Evolutionary conservation across 2,329 filamentous ascomycete genomes (phyloP).

Genomic region (Aspergillus texensis): DNA sequence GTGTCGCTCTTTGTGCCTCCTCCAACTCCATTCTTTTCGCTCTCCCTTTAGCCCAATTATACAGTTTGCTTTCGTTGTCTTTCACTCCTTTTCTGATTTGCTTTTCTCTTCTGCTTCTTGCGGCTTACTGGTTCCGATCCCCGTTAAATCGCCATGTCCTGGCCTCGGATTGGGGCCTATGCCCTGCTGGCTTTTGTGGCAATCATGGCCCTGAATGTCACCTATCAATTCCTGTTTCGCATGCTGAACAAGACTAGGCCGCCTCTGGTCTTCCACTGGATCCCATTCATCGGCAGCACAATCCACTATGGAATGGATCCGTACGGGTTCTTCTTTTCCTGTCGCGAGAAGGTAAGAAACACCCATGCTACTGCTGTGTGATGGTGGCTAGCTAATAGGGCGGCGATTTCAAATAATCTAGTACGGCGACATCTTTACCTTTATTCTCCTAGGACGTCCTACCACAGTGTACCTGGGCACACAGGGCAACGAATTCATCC

Average conservation of each 20-base stretch:
- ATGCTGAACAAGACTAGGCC: conserved; percentile 63
- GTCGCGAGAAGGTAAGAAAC: conserved; percentile 67
- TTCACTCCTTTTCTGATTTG: too few species aligned
- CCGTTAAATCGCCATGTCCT: too few species aligned
- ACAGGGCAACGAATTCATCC: conserved; percentile 86
- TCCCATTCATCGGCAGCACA: conserved; percentile 59
- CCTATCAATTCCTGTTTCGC: conserved; percentile 21
- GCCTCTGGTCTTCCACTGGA: conserved; percentile 77
- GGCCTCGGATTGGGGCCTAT: conserved; percentile 14
- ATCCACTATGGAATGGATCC: conserved; percentile 58
- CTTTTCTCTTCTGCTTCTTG: too few species aligned
- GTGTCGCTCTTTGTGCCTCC: too few species aligned
- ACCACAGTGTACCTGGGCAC: conserved; percentile 83
- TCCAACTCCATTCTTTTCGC: too few species aligned
- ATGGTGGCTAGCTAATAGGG: conserved; percentile 23
- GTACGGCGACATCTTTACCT: conserved; percentile 91
- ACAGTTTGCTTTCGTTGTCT: too few species aligned
- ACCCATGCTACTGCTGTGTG: too few species aligned
- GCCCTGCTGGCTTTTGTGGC: conserved; percentile 12
- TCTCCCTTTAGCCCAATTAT: too few species aligned
- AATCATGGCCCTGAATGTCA: conserved; percentile 18
- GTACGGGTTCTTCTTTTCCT: conserved; percentile 76
- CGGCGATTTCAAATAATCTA: conserved; percentile 33
- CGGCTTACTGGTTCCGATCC: too few species aligned
- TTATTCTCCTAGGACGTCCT: conserved; percentile 78